phyloP scores from a whole-genome alignment of 2,329 filamentous ascomycete genomes.

The Colletotrichum sp. region DNA sequence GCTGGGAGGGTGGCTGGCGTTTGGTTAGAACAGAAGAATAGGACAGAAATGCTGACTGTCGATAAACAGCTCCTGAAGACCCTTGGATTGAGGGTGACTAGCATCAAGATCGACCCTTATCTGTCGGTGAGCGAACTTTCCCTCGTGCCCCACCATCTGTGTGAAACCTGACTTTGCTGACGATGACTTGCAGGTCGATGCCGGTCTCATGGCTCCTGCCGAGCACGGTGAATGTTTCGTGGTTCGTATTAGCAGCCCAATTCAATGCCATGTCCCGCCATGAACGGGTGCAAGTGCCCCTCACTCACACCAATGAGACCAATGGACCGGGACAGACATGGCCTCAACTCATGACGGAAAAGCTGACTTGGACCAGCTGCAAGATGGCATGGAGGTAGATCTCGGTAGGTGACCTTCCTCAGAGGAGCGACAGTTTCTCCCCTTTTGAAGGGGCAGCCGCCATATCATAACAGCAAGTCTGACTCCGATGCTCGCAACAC shows the following conservation, averaged over 20 bases:
- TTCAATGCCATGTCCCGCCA: neutral
- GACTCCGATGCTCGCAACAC: slow-evolving; percentile 7
- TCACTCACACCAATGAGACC: neutral
- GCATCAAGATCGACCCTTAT: slow-evolving; percentile 57
- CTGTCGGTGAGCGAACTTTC: slow-evolving; percentile 37
- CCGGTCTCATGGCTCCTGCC: slow-evolving; percentile 29
- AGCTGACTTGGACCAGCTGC: slow-evolving; percentile 12
- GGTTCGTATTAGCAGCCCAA: slow-evolving; percentile 6
- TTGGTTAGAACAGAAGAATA: neutral
- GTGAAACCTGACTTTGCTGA: neutral
- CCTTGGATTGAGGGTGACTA: slow-evolving; percentile 73
- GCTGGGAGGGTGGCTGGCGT: neutral
- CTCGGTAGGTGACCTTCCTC: slow-evolving; percentile 17
- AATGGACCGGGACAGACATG: neutral
- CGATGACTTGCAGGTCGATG: slow-evolving; percentile 14
- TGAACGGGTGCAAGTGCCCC: neutral
- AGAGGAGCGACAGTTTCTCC: neutral
- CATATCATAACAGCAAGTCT: slow-evolving; percentile 7
- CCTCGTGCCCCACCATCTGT: neutral
- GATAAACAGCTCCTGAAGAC: slow-evolving; percentile 75
- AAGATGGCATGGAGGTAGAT: slow-evolving; percentile 23
- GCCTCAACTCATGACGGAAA: neutral
- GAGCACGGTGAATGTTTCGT: slow-evolving; percentile 30
- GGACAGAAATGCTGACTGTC: neutral
- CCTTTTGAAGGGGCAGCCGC: neutral